phyloP scores from a whole-genome alignment of 140 eudicot species.

The Erigeron philadelphicus region DNA sequence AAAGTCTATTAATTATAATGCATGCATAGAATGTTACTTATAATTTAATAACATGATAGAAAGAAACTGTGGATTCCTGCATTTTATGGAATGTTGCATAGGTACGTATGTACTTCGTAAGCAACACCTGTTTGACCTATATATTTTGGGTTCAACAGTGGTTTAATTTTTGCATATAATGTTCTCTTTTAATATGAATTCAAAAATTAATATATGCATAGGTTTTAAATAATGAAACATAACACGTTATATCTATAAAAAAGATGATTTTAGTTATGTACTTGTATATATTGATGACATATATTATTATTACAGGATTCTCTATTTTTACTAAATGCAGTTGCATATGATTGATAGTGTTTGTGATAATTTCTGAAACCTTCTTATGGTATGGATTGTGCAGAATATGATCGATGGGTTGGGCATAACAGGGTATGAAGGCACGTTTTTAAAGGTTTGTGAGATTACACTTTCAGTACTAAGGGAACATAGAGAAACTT shows the following conservation, averaged over 20 bases:
- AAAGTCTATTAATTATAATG: too few species aligned
- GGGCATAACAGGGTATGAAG: slow-evolving; percentile 97
- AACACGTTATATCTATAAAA: not conserved
- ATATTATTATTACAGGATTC: not conserved
- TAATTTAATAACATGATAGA: too few species aligned
- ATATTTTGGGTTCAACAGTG: not conserved
- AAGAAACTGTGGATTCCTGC: not conserved
- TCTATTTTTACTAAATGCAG: not conserved
- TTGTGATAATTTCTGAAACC: slow-evolving; percentile 17
- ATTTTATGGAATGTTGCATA: slow-evolving; percentile 5
- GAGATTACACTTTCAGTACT: slow-evolving; percentile 93
- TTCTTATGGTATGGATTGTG: slow-evolving; percentile 26
- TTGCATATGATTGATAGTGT: not conserved
- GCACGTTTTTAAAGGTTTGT: slow-evolving; percentile 80
- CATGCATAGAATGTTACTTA: too few species aligned
- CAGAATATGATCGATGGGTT: slow-evolving; percentile 98
- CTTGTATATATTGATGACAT: not conserved
- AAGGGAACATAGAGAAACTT: slow-evolving; percentile 82
- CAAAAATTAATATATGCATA: not conserved
- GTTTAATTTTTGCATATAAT: not conserved
- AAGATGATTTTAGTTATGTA: not conserved
- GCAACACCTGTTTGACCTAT: not conserved
- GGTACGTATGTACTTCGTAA: not conserved
- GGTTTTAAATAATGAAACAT: not conserved
- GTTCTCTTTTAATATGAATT: not conserved